Conservation (phyloP, 805 yeast genomes). For the Ogataea neopini region DNA sequence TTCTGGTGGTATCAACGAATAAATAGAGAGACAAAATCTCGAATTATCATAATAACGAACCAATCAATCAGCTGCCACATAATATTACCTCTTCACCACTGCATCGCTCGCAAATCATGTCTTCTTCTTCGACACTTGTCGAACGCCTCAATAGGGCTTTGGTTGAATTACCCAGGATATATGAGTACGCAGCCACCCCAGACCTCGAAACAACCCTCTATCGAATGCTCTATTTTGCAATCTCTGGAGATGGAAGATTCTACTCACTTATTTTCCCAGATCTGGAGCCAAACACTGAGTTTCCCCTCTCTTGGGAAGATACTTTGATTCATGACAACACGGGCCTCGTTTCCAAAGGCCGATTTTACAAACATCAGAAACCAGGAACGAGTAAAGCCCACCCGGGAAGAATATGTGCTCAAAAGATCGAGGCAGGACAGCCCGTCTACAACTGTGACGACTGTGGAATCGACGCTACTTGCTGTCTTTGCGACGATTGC, state of each 20-base stretch:
- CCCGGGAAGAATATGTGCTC: slow-evolving; percentile 66
- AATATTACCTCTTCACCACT: no score
- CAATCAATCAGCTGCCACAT: no score
- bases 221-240: slow-evolving; percentile 18
- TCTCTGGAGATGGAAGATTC: slow-evolving; percentile 19
- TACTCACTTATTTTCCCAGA: slow-evolving; percentile 23
- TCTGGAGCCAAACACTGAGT: slow-evolving; percentile 13
- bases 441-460: slow-evolving; percentile 72
- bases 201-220: slow-evolving; percentile 21
- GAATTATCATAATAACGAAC: no score
- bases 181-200: slow-evolving; percentile 20
- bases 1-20: neutral
- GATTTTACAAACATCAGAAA: slow-evolving; percentile 25
- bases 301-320: slow-evolving; percentile 29
- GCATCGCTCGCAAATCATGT: neutral
- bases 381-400: slow-evolving; percentile 39
- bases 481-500: slow-evolving; percentile 74
- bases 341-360: slow-evolving; percentile 17
- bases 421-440: slow-evolving; percentile 59
- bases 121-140: no score
- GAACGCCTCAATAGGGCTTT: slow-evolving; percentile 9
- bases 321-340: slow-evolving; percentile 16
- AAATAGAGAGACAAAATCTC: no score
- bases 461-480: slow-evolving; percentile 76
- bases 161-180: slow-evolving; percentile 16